Conservation (phyloP, 2,329 filamentous ascomycete species). For the Davidsoniella eucalypti region DNA sequence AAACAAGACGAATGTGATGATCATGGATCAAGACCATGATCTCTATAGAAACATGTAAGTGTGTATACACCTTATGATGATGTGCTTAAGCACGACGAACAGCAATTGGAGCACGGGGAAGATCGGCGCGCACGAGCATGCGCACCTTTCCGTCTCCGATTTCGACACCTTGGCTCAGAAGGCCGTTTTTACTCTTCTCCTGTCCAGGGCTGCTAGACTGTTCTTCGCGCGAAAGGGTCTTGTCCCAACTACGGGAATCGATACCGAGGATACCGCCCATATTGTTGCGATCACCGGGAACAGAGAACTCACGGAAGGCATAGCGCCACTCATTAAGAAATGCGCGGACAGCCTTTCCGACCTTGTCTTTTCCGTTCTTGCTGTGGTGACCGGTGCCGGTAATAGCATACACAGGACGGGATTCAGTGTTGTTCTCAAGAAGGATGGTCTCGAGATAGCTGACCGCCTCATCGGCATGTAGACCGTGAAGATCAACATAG, state of each 20-base stretch:
- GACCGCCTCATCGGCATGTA: constrained; percentile 95
- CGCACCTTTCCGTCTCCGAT: constrained; percentile 51
- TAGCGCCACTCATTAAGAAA: constrained; percentile 95
- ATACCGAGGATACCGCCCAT: constrained; percentile 63
- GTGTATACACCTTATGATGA: not conserved
- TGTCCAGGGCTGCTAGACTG: not conserved
- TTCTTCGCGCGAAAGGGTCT: constrained; percentile 35
- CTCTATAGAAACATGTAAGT: not conserved
- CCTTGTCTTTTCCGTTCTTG: constrained; percentile 98
- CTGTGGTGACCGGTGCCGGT: constrained; percentile 94
- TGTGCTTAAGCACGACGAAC: constrained; percentile 3
- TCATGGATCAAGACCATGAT: not conserved
- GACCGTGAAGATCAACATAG: constrained; percentile 90
- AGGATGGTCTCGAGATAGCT: constrained; percentile 83
- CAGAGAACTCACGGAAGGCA: constrained; percentile 87
- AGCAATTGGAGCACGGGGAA: constrained; percentile 2
- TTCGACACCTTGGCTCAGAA: constrained; percentile 48
- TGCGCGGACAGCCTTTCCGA: constrained; percentile 78
- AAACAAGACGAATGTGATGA: not conserved
- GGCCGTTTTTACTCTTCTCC: constrained; percentile 29
- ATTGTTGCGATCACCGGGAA: constrained; percentile 75
- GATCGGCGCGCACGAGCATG: constrained; percentile 37
- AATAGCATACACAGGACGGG: constrained; percentile 77
- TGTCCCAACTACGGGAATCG: constrained; percentile 52
- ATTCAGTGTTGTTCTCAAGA: constrained; percentile 59